Base-by-base conservation (phyloP, 2,329 filamentous ascomycete species). In the Cylindrodendrum hubeiense region DNA sequence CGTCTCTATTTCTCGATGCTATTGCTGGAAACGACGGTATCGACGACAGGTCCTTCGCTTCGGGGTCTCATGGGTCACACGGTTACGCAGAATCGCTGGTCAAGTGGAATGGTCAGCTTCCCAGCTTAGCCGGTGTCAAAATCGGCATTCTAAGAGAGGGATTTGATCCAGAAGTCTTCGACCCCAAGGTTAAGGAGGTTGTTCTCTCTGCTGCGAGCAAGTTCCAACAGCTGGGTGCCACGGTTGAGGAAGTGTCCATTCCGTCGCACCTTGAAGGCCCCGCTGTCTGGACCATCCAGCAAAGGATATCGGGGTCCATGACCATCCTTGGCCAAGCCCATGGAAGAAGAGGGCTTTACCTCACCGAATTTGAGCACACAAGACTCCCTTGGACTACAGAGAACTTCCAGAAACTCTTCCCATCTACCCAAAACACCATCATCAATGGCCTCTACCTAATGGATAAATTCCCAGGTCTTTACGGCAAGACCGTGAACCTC, bases 351-450 rank as follows among this genome's bases (percentile, higher is more conserved):
- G 83, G 83, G 0, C 80, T 87, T 5, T 79, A 81, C 13, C 79
- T 87, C 71, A 81, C 82, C 1, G 82, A 85, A n/a, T 80, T 87
- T 34, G 85, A 88, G 64, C 72, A 78, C 5, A 78, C 82, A 3
- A 78, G 86, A 21, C 79, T 84, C 5, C 82, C 82, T 0, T 83
- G 82, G 79, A 82, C 78, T 1, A 77, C 82, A 24, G 77, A 81
- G 7, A 83, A 81, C 55, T 89, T 87, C 73, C 80, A 86, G 41
- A 82, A 84, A 37, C 79, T 85, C 1, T 86, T 86, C 69, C 83
- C 80, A 15, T 83, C 84, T 0, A 87, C 85, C 0, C 87, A 86
- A 66, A 87, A 87, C 67, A 85, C 85, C 4, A 82, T 86, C 50
- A 81, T 87, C 51, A 86, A 86, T 52, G 85, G 85, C 0, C 69